Evolutionary conservation across 2,329 filamentous ascomycete species (phyloP), one percentile per base, ranked within the genome.

Genomic region (Trichoderma harzianum): DNA sequence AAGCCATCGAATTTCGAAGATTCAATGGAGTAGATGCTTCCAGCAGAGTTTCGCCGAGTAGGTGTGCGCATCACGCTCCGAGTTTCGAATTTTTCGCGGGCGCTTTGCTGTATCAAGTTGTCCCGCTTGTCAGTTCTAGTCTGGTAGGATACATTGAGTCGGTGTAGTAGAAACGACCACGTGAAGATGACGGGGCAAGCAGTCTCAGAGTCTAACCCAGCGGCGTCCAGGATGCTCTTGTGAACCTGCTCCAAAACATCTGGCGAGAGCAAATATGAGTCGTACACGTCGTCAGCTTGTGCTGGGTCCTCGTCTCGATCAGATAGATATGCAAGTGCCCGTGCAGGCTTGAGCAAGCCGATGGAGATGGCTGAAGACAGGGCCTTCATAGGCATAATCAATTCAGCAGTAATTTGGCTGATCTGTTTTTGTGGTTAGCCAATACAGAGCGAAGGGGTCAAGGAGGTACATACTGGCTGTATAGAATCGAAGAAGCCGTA

Each of bases 111-210:
- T 67, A 89, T 83, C 18, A 88, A 80, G 32, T 87, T 82, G 75
- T 90, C 88, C 62, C 88, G 83, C 72, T 86, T 86, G 78, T 92
- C 90, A 51, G 88, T 89, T 60, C 91, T 85, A 65, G 85, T 85
- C 71, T 88, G 85, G 74, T 90, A 91, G 14, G 88, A 88, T 55
- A 89, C 83, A 75, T 89, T 89, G 83, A 96, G 89, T 30, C 88
- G 86, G 76, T 92, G 88, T 11, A 95, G 84, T 30, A 97, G 88
- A 62, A 95, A 84, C 5, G 91, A 90, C 95, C 95, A 98, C 3
- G 92, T 89, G 75, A 97, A 92, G 24, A 93, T 87, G 21, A 93
- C 89, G 1, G 93, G 93, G 70, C 89, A 90, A 24, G 92, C 92
- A 43, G 89, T 88, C 47, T 85, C 83, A n/a, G 88, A 84, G 18